Evolutionary conservation across 148 eudicot genomes (phyloP).

Genomic region (Polygonum maritimum): DNA sequence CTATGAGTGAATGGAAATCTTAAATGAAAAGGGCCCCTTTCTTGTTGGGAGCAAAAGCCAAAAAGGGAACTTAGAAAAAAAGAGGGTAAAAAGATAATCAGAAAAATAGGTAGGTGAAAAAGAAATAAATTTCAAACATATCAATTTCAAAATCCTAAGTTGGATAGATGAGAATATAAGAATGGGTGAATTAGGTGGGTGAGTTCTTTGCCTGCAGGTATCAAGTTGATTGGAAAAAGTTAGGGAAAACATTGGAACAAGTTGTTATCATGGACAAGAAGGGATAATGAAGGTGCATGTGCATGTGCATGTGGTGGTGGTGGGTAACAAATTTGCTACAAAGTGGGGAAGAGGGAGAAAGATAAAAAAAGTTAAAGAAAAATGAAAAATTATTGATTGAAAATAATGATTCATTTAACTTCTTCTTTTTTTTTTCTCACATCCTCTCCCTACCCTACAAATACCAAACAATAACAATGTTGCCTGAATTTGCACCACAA

Average conservation of each 20-base stretch:
- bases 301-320: conserved; percentile 2
- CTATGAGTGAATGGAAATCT: conserved; percentile 1
- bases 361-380: not conserved
- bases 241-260: conserved; percentile 1
- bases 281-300: not conserved
- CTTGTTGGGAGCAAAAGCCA: not conserved
- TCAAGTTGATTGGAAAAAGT: conserved; percentile 6
- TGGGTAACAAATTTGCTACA: conserved; percentile 5
- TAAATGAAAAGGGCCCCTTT: conserved; percentile 5
- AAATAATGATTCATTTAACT: not conserved
- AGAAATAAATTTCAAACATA: not conserved
- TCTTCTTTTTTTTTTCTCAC: not conserved
- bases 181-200: not conserved
- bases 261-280: not conserved
- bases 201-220: not conserved
- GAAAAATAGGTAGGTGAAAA: not conserved
- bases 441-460: not conserved
- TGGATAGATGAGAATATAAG: not conserved
- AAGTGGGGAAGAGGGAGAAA: not conserved
- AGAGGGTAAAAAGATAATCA: not conserved
- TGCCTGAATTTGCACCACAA: conserved; percentile 6
- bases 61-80: not conserved
- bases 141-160: not conserved
- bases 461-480: not conserved
- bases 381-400: not conserved